phyloP scores from a whole-genome alignment of 2,329 filamentous ascomycete genomes.

The Aschersonia sp. region DNA sequence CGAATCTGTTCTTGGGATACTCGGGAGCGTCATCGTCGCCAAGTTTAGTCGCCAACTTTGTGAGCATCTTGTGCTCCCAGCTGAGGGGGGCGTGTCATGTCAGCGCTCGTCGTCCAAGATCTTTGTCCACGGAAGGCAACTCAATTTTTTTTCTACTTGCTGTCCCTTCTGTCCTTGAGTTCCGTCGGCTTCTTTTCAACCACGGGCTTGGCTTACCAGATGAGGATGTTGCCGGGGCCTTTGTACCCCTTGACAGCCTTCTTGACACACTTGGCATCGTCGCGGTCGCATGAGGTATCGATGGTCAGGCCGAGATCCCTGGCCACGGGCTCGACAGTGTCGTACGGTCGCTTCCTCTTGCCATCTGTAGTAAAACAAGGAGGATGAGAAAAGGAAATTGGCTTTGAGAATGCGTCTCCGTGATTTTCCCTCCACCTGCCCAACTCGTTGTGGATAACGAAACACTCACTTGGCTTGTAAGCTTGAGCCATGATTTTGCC shows the following conservation, averaged over 20 bases:
- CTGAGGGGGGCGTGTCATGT: constrained; percentile 12
- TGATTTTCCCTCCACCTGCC: too few relatives aligned
- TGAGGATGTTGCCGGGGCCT: constrained; percentile 40
- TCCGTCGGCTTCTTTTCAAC: neutral
- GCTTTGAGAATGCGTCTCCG: too few relatives aligned
- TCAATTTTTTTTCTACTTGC: neutral
- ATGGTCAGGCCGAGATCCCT: constrained; percentile 38
- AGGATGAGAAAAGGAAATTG: neutral
- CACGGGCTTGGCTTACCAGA: constrained; percentile 23
- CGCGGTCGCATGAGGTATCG: constrained; percentile 40
- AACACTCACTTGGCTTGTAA: constrained; percentile 27
- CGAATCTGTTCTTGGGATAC: constrained; percentile 35
- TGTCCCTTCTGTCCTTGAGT: neutral
- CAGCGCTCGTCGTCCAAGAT: neutral
- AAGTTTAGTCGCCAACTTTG: constrained; percentile 34
- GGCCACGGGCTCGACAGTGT: constrained; percentile 43
- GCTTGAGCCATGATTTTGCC: constrained; percentile 42
- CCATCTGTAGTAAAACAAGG: constrained; percentile 23
- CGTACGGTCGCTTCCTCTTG: constrained; percentile 33
- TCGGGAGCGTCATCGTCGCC: constrained; percentile 32
- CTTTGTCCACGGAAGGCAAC: too few relatives aligned
- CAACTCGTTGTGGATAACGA: neutral
- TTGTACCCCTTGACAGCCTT: constrained; percentile 30
- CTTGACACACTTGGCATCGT: constrained; percentile 39
- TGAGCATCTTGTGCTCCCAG: constrained; percentile 43